Conservation (phyloP, 139 green algal genomes). For the Tetradesmus obliquus region DNA sequence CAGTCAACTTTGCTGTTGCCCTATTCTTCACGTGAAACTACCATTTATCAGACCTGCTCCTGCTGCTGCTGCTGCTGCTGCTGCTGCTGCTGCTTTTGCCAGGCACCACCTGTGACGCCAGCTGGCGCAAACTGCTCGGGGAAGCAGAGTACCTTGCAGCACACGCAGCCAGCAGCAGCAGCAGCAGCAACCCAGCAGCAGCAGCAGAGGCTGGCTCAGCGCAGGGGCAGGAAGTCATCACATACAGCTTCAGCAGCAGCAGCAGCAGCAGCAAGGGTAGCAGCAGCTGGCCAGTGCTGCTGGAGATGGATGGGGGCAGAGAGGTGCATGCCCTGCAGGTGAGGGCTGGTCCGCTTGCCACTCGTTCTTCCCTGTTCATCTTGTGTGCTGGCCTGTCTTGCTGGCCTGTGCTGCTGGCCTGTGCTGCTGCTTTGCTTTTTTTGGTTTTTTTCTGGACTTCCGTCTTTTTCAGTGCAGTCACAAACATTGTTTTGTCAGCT, state of each 20-base stretch:
- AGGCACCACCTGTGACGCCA: not conserved
- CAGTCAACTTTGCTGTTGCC: no score
- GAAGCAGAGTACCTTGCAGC: not conserved
- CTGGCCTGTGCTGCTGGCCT: not conserved
- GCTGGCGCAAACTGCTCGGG: not conserved
- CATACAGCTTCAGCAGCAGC: conserved; percentile 12
- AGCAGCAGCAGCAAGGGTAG: conserved; percentile 20
- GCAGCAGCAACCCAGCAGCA: conserved; percentile 12
- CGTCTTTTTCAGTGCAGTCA: not conserved
- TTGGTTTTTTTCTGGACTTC: not conserved
- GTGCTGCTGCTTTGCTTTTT: not conserved
- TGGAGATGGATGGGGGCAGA: conserved; percentile 39
- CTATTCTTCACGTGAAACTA: not conserved
- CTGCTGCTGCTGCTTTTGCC: not conserved
- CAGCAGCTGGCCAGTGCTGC: conserved; percentile 55
- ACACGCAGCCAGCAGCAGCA: not conserved
- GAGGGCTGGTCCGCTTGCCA: not conserved
- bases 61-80: conserved; percentile 12
- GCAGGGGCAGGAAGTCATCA: not conserved
- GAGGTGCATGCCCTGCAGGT: conserved; percentile 64
- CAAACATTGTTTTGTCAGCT: not conserved
- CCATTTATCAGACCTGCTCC: not conserved
- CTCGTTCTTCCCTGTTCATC: not conserved
- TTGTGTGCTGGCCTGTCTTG: not conserved
- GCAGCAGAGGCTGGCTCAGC: not conserved